Conservation (phyloP, 768 basidiomycete genomes). For the Filobasidium floriforme region DNA sequence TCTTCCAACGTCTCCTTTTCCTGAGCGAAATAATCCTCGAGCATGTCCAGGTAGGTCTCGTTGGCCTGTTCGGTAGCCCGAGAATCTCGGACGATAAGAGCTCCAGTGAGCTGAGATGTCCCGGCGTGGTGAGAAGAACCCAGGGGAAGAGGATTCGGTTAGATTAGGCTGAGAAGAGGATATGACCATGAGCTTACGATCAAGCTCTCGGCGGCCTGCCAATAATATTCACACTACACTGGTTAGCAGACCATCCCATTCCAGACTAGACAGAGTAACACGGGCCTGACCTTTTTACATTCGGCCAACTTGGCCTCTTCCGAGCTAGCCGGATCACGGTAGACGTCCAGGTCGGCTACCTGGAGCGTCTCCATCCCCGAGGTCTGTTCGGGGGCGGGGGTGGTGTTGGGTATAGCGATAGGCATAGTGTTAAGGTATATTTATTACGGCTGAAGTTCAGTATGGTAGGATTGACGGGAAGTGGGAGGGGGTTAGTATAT, state of each 20-base stretch:
- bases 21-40: slow-evolving; percentile 90
- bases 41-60: slow-evolving; percentile 68
- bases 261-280: not conserved
- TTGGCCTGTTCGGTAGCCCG: slow-evolving; percentile 79
- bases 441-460: no score
- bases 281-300: slow-evolving; percentile 3
- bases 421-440: not conserved
- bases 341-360: slow-evolving; percentile 7
- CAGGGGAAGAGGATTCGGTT: not conserved
- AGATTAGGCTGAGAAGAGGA: not conserved
- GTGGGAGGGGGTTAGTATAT: no score
- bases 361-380: not conserved
- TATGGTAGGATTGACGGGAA: no score
- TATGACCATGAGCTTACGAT: not conserved
- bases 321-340: not conserved
- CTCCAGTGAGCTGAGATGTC: slow-evolving; percentile 56
- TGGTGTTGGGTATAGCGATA: not conserved
- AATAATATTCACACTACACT: no score
- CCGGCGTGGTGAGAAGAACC: slow-evolving; percentile 43
- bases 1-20: slow-evolving; percentile 55
- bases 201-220: slow-evolving; percentile 6
- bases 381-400: not conserved
- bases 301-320: not conserved
- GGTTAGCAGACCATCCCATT: not conserved
- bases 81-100: slow-evolving; percentile 75